phyloP scores from a whole-genome alignment of 768 basidiomycete species.

The Tylopilus plumbeoviolaceoides region DNA sequence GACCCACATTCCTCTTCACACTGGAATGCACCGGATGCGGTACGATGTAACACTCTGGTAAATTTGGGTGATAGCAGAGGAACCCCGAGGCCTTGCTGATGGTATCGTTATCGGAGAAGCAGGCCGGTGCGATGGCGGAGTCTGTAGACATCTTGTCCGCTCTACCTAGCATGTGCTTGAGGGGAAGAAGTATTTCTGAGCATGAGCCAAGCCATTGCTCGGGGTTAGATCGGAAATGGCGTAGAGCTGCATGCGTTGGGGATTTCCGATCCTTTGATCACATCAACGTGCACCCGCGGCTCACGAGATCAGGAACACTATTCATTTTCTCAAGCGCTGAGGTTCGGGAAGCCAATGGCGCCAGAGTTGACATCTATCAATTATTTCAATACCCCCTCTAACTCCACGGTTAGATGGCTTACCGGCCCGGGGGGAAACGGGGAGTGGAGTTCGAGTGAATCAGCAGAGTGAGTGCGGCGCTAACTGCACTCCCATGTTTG shows the following conservation, averaged over 20 bases:
- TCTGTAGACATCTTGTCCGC: background rate
- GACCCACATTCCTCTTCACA: conserved; percentile 60
- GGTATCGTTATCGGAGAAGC: conserved; percentile 9
- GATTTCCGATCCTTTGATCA: background rate
- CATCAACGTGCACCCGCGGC: background rate
- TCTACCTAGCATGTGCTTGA: background rate
- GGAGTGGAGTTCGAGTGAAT: background rate
- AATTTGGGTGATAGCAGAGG: conserved; percentile 22
- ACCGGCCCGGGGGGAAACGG: background rate
- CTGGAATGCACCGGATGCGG: conserved; percentile 47
- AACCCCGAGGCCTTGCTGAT: background rate
- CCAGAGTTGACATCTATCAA: background rate
- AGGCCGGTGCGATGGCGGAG: conserved; percentile 13
- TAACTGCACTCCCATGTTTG: background rate
- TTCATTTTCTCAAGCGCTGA: background rate
- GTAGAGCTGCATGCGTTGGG: background rate
- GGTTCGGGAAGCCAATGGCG: background rate
- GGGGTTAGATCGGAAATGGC: conserved; percentile 21
- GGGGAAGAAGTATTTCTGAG: background rate
- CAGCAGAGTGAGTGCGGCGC: background rate
- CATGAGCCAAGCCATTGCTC: background rate
- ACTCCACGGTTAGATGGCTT: conserved; percentile 6
- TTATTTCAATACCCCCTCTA: conserved; percentile 13
- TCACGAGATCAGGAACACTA: background rate
- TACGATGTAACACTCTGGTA: too few relatives aligned